These are phyloP conservation scores for Collybia sp. DNA, from an alignment of 768 basidiomycete species.

Conservation along the genomic window DNA sequence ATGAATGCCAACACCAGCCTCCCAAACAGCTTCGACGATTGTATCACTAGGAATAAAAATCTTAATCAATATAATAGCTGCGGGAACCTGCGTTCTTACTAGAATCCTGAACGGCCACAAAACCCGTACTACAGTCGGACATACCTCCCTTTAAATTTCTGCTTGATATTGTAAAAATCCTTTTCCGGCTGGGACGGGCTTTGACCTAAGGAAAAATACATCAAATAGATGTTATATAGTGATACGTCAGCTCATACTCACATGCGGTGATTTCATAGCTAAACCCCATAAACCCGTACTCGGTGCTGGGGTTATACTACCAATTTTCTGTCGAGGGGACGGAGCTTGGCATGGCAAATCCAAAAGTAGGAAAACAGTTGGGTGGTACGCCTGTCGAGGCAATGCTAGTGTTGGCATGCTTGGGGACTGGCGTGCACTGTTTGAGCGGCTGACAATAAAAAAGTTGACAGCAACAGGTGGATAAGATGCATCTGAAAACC, in stretches of 20 bases:
- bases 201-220: conserved; percentile 41
- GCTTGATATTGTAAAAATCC: conserved; percentile 59
- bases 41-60: conserved; percentile 33
- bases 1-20: conserved; percentile 64
- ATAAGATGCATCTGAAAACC: too few species aligned
- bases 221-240: not conserved
- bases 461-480: too few species aligned
- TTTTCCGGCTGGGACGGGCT: conserved; percentile 39
- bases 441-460: too few species aligned
- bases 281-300: conserved; percentile 76
- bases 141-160: conserved; percentile 59
- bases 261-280: conserved; percentile 71
- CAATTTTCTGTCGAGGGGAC: conserved; percentile 46
- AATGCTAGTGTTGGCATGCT: too few species aligned
- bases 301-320: conserved; percentile 62
- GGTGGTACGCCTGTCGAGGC: conserved; percentile 18
- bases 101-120: conserved; percentile 42
- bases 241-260: conserved; percentile 20
- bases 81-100: conserved; percentile 24
- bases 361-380: conserved; percentile 34
- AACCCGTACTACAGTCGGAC: conserved; percentile 54
- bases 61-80: not conserved
- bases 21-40: conserved; percentile 65
- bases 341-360: conserved; percentile 50
- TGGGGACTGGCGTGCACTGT: not conserved